phyloP scores from a whole-genome alignment of 2,329 filamentous ascomycete species.

The Conoideocrella luteorostrata region DNA sequence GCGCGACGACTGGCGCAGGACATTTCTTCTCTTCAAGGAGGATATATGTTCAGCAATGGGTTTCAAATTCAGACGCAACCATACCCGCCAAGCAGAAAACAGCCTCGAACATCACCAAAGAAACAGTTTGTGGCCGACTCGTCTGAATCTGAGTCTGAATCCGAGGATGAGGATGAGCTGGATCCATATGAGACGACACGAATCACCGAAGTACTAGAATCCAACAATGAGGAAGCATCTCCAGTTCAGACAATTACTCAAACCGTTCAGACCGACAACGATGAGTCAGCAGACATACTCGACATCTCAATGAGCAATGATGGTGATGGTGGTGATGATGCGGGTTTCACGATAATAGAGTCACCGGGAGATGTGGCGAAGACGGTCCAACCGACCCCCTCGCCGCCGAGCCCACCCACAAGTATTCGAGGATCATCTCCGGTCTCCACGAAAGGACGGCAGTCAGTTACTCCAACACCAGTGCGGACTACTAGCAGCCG shows the following conservation, averaged over 20 bases:
- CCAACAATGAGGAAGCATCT: neutral
- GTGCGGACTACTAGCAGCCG: neutral
- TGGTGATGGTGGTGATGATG: constrained; percentile 6
- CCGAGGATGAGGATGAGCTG: neutral
- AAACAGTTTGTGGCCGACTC: neutral
- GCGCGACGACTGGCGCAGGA: constrained; percentile 9
- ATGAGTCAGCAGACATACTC: too few relatives aligned
- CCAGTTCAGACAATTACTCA: too few relatives aligned
- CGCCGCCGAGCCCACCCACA: constrained; percentile 5
- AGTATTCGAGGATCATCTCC: neutral
- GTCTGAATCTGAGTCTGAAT: constrained; percentile 1
- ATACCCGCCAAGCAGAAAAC: neutral
- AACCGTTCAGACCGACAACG: too few relatives aligned
- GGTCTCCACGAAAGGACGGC: neutral
- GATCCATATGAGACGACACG: neutral
- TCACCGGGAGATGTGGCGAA: constrained; percentile 1
- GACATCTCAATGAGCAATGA: too few relatives aligned
- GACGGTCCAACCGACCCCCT: constrained; percentile 2
- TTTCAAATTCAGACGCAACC: constrained; percentile 6
- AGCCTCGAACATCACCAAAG: neutral
- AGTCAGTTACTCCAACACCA: neutral
- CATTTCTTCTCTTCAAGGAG: constrained; percentile 9
- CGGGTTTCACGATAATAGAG: constrained; percentile 3
- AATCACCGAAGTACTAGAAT: constrained; percentile 7
- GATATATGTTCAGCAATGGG: constrained; percentile 6